Percentiles rank a stretch among this genome's conserved stretches.
Conservation (phyloP, 495 filamentous ascomycete genomes). For the Podospora anserina region DNA sequence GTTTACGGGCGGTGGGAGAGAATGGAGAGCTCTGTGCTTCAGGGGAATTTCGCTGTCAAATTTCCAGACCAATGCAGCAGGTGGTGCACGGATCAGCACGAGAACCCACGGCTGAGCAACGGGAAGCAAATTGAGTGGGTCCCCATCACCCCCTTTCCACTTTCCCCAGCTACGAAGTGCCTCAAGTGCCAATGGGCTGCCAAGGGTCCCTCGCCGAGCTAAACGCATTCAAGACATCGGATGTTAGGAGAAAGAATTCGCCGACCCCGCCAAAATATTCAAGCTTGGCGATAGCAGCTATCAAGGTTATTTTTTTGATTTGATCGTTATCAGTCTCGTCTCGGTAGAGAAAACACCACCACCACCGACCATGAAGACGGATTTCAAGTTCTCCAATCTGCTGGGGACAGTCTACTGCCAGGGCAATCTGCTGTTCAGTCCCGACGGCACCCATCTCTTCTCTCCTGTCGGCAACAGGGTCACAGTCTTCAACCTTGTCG, state of each 20-base stretch:
- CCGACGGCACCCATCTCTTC: conserved; percentile 90
- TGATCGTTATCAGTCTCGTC: conserved; percentile 1
- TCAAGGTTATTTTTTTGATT: conserved; percentile 9
- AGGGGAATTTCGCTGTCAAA: conserved; percentile 42
- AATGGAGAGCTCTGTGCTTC: conserved; percentile 33
- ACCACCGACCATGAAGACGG: conserved; percentile 78
- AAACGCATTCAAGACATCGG: conserved; percentile 14
- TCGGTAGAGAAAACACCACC: conserved; percentile 25
- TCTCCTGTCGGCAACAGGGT: conserved; percentile 98
- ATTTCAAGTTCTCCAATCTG: conserved; percentile 95
- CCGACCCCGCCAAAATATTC: conserved; percentile 35
- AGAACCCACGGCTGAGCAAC: conserved; percentile 8
- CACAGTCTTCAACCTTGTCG: conserved; percentile 90
- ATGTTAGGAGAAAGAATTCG: conserved; percentile 31
- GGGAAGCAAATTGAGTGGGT: conserved; percentile 21
- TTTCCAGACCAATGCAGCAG: conserved; percentile 36
- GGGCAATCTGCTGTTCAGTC: conserved; percentile 94
- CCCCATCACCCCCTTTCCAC: conserved; percentile 24
- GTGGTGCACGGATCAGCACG: conserved; percentile 21
- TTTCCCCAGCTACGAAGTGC: conserved; percentile 25
- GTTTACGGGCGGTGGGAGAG: conserved; percentile 23
- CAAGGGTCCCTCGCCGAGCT: conserved; percentile 20
- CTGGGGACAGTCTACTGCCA: conserved; percentile 96
- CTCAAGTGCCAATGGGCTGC: no score
- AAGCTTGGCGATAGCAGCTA: conserved; percentile 23